phyloP scores from a whole-genome alignment of 768 basidiomycete species.

The Rhodocollybia butyracea region DNA sequence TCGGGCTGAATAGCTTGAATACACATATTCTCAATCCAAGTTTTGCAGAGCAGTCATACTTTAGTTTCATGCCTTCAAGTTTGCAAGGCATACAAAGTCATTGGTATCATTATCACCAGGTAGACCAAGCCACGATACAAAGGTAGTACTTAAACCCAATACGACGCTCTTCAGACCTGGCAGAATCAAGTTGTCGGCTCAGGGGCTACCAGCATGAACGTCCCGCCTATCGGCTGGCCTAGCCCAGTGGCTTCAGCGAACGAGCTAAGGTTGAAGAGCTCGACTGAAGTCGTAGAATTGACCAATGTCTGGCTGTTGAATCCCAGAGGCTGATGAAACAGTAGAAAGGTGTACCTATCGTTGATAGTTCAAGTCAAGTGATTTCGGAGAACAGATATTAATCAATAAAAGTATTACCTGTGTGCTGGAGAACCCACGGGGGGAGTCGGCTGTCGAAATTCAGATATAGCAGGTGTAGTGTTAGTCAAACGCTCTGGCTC shows the following conservation, averaged over 20 bases:
- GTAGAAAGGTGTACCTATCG: conserved; percentile 43
- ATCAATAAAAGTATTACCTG: conserved; percentile 22
- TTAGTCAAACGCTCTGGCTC: conserved; percentile 22
- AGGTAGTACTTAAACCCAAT: too few species aligned
- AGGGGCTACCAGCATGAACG: conserved; percentile 44
- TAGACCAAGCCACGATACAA: too few species aligned
- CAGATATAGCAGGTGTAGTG: conserved; percentile 38
- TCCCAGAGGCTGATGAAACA: conserved; percentile 39
- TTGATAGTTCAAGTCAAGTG: too few species aligned
- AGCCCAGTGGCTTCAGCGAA: conserved; percentile 40
- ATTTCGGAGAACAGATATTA: neutral
- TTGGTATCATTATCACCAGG: too few species aligned
- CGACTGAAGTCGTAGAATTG: conserved; percentile 30
- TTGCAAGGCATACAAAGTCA: too few species aligned
- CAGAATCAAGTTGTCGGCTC: too few species aligned
- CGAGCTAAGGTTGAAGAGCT: conserved; percentile 38
- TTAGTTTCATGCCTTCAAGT: too few species aligned
- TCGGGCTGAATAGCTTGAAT: too few species aligned
- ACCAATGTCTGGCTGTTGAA: conserved; percentile 40
- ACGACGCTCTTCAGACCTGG: too few species aligned
- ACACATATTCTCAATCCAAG: too few species aligned
- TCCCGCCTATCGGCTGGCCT: conserved; percentile 44
- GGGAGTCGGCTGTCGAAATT: conserved; percentile 39
- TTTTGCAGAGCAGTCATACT: too few species aligned
- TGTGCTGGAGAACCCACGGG: conserved; percentile 40